Evolutionary conservation across 139 green algal genomes (phyloP).

Genomic region (Chlamydomonas sp.): DNA sequence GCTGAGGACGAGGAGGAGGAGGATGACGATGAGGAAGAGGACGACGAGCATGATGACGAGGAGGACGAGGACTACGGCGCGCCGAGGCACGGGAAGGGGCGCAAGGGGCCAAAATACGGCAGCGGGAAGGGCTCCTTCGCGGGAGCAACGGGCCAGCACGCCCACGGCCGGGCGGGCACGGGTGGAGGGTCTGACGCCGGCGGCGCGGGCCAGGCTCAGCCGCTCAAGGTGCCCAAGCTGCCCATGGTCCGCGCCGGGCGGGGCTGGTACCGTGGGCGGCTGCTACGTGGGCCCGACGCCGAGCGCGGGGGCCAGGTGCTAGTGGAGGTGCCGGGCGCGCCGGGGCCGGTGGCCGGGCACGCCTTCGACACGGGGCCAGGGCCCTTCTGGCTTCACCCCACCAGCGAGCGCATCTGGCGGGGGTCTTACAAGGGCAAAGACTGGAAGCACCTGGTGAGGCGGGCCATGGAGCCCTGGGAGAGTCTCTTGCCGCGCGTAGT

Average conservation of each 20-base stretch:
- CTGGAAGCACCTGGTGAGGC: constrained; percentile 77
- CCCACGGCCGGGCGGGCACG: constrained; percentile 3
- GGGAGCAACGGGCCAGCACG: background rate
- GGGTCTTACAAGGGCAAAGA: constrained; percentile 85
- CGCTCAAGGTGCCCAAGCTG: constrained; percentile 34
- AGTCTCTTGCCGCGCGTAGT: background rate
- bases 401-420: constrained; percentile 76
- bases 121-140: background rate
- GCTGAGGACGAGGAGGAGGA: background rate
- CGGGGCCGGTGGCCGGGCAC: background rate
- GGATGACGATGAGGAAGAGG: background rate
- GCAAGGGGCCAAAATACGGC: background rate
- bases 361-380: background rate
- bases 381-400: constrained; percentile 64
- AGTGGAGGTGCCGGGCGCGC: constrained; percentile 27
- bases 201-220: background rate
- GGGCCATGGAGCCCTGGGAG: background rate
- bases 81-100: background rate
- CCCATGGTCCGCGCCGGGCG: constrained; percentile 26
- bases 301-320: background rate
- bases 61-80: background rate
- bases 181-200: background rate
- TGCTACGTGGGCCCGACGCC: constrained; percentile 1
- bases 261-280: constrained; percentile 29
- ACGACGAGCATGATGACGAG: background rate